Evolutionary conservation across 345 rosid species (phyloP).

Genomic region (Melaleuca quinquenervia): DNA sequence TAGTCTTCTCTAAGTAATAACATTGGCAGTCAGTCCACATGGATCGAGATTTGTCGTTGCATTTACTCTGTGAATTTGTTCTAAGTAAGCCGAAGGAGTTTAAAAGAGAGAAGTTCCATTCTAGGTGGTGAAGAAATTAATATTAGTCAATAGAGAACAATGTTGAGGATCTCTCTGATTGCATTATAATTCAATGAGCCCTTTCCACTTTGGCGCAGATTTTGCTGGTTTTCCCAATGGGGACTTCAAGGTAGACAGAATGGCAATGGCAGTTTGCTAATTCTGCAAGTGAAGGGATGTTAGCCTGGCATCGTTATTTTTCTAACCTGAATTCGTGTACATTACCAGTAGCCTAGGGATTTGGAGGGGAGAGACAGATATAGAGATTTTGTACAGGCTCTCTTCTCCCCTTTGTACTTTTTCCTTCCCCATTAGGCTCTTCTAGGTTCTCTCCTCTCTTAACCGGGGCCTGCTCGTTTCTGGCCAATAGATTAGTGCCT

Average conservation of each 20-base stretch:
- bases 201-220: constrained; percentile 20
- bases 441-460: neutral
- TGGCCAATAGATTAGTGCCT: constrained; percentile 37
- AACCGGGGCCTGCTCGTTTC: constrained; percentile 12
- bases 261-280: constrained; percentile 8
- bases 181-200: neutral
- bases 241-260: constrained; percentile 6
- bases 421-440: constrained; percentile 13
- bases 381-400: constrained; percentile 61
- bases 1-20: neutral
- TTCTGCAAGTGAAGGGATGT: constrained; percentile 1
- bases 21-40: neutral
- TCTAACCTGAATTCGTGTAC: constrained; percentile 33
- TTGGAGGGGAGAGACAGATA: constrained; percentile 35
- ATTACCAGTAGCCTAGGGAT: constrained; percentile 43
- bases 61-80: neutral
- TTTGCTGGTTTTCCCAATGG: constrained; percentile 23
- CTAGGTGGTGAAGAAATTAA: neutral
- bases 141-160: neutral
- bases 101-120: neutral
- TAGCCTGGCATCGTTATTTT: neutral
- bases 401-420: constrained; percentile 5
- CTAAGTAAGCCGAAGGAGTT: neutral
- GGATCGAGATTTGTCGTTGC: neutral
- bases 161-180: neutral